Evolutionary conservation across 768 basidiomycete genomes (phyloP).

Genomic region (Phaffia australis): DNA sequence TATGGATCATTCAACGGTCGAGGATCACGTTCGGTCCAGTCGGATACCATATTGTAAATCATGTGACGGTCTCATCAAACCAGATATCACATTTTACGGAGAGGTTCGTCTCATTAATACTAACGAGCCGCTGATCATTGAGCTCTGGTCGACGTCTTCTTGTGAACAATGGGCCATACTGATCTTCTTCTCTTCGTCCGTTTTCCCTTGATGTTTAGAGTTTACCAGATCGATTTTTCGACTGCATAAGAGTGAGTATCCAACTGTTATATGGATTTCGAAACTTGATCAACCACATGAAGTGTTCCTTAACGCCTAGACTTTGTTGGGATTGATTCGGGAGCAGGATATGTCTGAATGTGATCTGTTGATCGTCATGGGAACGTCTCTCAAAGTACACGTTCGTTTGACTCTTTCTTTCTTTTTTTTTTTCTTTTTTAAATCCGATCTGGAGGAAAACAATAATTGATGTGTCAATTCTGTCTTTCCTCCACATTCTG

Average conservation of each 20-base stretch:
- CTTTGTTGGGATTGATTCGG: not conserved
- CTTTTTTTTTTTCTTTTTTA: not conserved
- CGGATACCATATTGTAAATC: conserved; percentile 33
- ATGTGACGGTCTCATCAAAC: conserved; percentile 48
- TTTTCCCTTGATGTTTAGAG: conserved; percentile 42
- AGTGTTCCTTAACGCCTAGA: too few species aligned
- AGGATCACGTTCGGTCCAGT: conserved; percentile 50
- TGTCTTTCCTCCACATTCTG: conserved; percentile 30
- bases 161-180: not conserved
- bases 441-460: too few species aligned
- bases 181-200: too few species aligned
- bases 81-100: conserved; percentile 93
- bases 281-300: too few species aligned
- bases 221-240: conserved; percentile 60
- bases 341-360: conserved; percentile 47
- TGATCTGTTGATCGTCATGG: conserved; percentile 80
- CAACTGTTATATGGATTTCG: not conserved
- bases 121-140: not conserved
- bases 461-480: conserved; percentile 18
- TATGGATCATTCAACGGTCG: conserved; percentile 60
- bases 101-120: conserved; percentile 43
- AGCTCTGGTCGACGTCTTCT: too few species aligned
- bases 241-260: conserved; percentile 42
- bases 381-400: conserved; percentile 69
- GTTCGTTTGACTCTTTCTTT: not conserved